Base-by-base conservation (phyloP, 2,329 filamentous ascomycete species). In the Ceratocystis colombiana region DNA sequence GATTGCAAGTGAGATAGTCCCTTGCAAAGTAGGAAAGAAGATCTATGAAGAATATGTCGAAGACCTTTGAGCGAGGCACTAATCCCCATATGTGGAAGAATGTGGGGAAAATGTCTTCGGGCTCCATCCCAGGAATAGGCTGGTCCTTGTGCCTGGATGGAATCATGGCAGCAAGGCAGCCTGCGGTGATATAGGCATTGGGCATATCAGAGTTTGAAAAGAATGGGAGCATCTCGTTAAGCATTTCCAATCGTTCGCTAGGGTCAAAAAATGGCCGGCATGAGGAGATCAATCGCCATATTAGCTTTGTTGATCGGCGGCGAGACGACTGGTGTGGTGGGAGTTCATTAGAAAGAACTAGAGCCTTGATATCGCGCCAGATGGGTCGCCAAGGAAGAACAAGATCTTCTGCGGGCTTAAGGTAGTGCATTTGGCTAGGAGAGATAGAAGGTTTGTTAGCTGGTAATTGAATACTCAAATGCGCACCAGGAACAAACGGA, bases 11-110 rank as follows among this genome's bases (percentile, higher is more conserved):
- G 66, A 99, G 77, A 67, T 89, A 89, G 74, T 99, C 94, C 70
- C 93, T 82, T 1, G 93, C 88, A 72, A 96, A 79, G 64, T 94
- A 83, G 12, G 94, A 97, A 69, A 96, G 84, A 41, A 96, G 83
- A 75, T 99, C 94, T 69, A 97, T 83, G 72, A 96, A 92, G 69
- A 88, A 88, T 67, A 89, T 84, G 75, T 99, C 94, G 68, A 94
- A 88, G 2, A 86, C 82, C 75, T 90, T 94, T 0, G 93, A 97
- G 64, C 95, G 83, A 71, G 90, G 94, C 70, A 97, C 86, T 53
- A 97, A 80, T 1, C 92, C 94, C 94, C 94, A 99, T 1, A 97
- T 77, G 75, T 99, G 94, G 79, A 99, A 99, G 71, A 96, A 88
- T 0, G 93, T 96, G 2, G 94, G 94, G 45, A 97, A 78, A 72